Percentiles rank a stretch among this genome's conserved stretches.
phyloP scores from a whole-genome alignment of 2,329 filamentous ascomycete species.

The Ramichloridium luteum region DNA sequence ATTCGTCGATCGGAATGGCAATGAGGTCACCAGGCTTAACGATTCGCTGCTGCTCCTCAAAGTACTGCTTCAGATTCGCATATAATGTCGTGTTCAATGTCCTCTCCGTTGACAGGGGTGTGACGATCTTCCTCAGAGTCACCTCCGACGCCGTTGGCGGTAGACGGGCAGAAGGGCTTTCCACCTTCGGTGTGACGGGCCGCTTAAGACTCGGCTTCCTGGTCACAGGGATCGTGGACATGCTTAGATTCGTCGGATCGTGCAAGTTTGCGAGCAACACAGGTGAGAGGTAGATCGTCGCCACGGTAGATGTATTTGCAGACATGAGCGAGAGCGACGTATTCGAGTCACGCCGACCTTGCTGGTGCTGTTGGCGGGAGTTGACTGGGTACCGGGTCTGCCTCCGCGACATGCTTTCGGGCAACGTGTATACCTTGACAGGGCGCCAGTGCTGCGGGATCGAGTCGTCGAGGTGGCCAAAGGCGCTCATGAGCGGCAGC shows the following conservation, averaged over 20 bases:
- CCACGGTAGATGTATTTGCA: conserved; percentile 40
- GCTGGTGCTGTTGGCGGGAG: conserved; percentile 29
- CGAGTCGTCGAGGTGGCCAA: conserved; percentile 53
- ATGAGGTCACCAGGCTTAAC: conserved; percentile 81
- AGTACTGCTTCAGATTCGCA: conserved; percentile 75
- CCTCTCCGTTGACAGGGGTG: conserved; percentile 75
- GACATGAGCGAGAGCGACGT: conserved; percentile 32
- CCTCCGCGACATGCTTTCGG: conserved; percentile 53
- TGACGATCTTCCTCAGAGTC: conserved; percentile 76
- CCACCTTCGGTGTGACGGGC: conserved; percentile 18
- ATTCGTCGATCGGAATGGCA: conserved; percentile 77
- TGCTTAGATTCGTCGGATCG: conserved; percentile 62
- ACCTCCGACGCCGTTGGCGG: conserved; percentile 63
- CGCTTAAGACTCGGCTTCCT: conserved; percentile 31
- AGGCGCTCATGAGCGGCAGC: conserved; percentile 52
- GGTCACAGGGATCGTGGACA: conserved; percentile 48
- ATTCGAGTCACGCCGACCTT: conserved; percentile 44
- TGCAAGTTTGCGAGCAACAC: conserved; percentile 78
- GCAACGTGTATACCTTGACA: conserved; percentile 77
- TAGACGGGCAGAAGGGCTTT: conserved; percentile 31
- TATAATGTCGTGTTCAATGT: conserved; percentile 76
- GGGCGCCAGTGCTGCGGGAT: conserved; percentile 65
- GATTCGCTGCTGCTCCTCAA: conserved; percentile 69
- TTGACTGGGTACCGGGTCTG: conserved; percentile 43
- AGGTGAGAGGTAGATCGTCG: conserved; percentile 66